Percentiles rank a stretch among this genome's conserved stretches.
phyloP scores from a whole-genome alignment of 2,329 filamentous ascomycete genomes.

The Cladosporium velox region DNA sequence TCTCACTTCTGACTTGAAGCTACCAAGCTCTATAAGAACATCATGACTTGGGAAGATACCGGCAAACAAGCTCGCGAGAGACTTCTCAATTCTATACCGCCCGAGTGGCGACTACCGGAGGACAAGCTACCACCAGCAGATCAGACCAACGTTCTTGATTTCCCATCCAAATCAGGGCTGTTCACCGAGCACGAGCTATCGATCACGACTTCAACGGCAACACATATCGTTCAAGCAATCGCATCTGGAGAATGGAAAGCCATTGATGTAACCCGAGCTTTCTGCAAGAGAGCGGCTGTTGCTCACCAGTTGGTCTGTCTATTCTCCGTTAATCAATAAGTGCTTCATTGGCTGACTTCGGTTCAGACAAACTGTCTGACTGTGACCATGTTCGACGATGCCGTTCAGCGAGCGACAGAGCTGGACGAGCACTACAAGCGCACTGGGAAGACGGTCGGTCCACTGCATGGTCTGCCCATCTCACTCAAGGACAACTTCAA shows the following conservation, averaged over 20 bases:
- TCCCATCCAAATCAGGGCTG: slow-evolving; percentile 60
- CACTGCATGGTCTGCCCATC: slow-evolving; percentile 67
- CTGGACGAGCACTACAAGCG: slow-evolving; percentile 54
- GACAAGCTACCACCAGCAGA: slow-evolving; percentile 55
- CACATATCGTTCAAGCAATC: slow-evolving; percentile 44
- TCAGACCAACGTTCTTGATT: slow-evolving; percentile 58
- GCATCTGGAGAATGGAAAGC: slow-evolving; percentile 51
- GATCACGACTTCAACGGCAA: slow-evolving; percentile 49
- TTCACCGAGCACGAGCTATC: slow-evolving; percentile 57
- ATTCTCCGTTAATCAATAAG: too few species aligned
- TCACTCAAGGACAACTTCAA: slow-evolving; percentile 74
- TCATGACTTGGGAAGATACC: slow-evolving; percentile 19
- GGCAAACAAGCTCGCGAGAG: slow-evolving; percentile 42
- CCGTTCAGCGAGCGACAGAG: slow-evolving; percentile 52
- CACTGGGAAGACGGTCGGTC: slow-evolving; percentile 55
- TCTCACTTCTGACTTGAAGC: neutral
- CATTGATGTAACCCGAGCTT: slow-evolving; percentile 54
- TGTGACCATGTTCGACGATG: slow-evolving; percentile 58
- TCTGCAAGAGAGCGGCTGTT: slow-evolving; percentile 57
- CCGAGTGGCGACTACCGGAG: slow-evolving; percentile 59
- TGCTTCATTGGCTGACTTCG: neutral
- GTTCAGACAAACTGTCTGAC: slow-evolving; percentile 58
- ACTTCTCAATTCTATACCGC: slow-evolving; percentile 55
- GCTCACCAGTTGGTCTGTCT: slow-evolving; percentile 52
- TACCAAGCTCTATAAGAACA: neutral